phyloP scores from a whole-genome alignment of 441 rosid genomes.

The Daphne laureola region DNA sequence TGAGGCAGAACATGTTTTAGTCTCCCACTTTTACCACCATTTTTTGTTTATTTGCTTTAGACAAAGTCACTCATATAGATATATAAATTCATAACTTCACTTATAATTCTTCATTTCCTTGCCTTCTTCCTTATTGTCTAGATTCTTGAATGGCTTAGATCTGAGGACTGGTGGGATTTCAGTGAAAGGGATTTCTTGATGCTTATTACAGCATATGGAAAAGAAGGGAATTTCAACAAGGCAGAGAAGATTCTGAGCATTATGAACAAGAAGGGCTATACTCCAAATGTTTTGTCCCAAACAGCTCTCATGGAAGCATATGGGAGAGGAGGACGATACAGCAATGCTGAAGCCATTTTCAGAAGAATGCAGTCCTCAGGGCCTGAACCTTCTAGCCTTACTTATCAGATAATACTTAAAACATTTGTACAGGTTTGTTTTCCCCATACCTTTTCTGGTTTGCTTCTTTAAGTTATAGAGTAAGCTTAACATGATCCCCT shows the following conservation, averaged over 20 bases:
- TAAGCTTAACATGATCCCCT: background rate
- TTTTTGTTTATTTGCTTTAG: too few relatives aligned
- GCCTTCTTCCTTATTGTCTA: conserved; percentile 22
- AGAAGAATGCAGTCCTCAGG: conserved; percentile 87
- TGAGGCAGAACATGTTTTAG: too few relatives aligned
- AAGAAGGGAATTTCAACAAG: conserved; percentile 75
- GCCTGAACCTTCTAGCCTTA: conserved; percentile 87
- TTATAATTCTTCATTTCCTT: conserved; percentile 9
- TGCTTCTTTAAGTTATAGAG: background rate
- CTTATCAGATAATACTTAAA: conserved; percentile 86
- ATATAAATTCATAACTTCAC: background rate
- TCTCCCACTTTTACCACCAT: too few relatives aligned
- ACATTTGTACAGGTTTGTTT: conserved; percentile 66
- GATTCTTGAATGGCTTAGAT: conserved; percentile 92
- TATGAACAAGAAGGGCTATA: conserved; percentile 63
- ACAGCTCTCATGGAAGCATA: conserved; percentile 96
- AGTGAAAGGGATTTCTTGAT: conserved; percentile 75
- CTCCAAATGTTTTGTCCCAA: conserved; percentile 67
- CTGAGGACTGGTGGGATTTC: conserved; percentile 84
- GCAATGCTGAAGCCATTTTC: conserved; percentile 89
- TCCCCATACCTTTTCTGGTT: background rate
- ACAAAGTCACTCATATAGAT: too few relatives aligned
- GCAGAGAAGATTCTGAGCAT: conserved; percentile 68
- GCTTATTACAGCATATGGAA: conserved; percentile 94
- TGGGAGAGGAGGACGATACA: conserved; percentile 80